These are phyloP conservation scores for Papilionanthe hybrid DNA, from an alignment of 116 monocot species.

Conservation along the genomic window DNA sequence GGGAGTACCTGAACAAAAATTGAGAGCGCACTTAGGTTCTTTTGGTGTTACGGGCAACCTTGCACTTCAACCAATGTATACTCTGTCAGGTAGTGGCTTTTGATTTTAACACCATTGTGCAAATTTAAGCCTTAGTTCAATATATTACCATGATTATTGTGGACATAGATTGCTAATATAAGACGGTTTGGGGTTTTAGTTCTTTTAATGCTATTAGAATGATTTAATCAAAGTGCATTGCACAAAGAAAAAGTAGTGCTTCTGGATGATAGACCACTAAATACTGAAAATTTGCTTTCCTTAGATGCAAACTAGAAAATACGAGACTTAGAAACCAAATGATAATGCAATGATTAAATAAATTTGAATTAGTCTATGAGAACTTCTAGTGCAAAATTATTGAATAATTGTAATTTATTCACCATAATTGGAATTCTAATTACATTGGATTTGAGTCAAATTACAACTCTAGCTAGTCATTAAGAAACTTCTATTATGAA, in stretches of 20 bases:
- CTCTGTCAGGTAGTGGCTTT: slow-evolving; percentile 67
- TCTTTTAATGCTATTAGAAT: background rate
- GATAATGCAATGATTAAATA: background rate
- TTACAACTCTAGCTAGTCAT: background rate
- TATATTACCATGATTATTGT: background rate
- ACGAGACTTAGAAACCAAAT: background rate
- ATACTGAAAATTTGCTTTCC: background rate
- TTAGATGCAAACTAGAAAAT: background rate
- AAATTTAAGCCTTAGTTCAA: background rate
- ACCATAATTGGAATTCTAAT: background rate
- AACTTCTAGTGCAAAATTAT: background rate
- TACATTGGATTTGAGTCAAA: background rate
- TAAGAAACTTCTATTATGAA: background rate
- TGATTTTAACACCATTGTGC: background rate
- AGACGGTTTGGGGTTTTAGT: background rate
- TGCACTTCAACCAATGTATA: slow-evolving; percentile 98
- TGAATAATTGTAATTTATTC: background rate
- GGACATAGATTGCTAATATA: background rate
- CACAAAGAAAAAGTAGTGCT: background rate
- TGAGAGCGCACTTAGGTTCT: slow-evolving; percentile 91
- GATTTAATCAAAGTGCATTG: background rate
- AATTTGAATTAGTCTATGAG: background rate
- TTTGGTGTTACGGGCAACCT: slow-evolving; percentile 96
- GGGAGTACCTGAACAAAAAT: slow-evolving; percentile 98
- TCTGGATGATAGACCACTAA: background rate